Conservation (phyloP, 805 yeast genomes). For the Candida alai region DNA sequence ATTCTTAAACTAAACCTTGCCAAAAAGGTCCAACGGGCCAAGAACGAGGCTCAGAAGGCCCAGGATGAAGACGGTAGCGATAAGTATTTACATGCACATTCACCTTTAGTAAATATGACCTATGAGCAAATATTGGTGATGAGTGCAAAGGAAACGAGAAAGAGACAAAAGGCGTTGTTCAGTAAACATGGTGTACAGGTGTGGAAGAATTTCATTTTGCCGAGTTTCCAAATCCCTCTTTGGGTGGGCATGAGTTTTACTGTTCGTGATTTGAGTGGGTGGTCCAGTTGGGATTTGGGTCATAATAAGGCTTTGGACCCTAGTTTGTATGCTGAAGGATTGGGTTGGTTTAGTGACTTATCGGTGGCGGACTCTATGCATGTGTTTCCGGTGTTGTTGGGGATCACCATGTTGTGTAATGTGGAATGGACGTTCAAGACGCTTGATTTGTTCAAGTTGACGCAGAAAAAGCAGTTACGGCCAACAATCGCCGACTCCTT, state of each 20-base stretch:
- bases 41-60: constrained; percentile 16
- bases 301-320: constrained; percentile 48
- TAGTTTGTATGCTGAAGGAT: constrained; percentile 48
- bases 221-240: constrained; percentile 79
- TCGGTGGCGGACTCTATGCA: constrained; percentile 58
- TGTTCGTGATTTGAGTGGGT: constrained; percentile 72
- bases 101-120: constrained; percentile 44
- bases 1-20: constrained; percentile 58
- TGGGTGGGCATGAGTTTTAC: constrained; percentile 80
- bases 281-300: constrained; percentile 43
- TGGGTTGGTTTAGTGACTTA: constrained; percentile 61
- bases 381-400: constrained; percentile 66
- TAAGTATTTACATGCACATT: constrained; percentile 11
- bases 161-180: constrained; percentile 70
- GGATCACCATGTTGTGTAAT: constrained; percentile 67
- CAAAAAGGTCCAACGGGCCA: constrained; percentile 40
- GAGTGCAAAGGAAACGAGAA: constrained; percentile 73
- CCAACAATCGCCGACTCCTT: constrained; percentile 62
- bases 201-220: constrained; percentile 76
- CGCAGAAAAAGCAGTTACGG: constrained; percentile 41
- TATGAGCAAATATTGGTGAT: constrained; percentile 76
- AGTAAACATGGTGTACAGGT: constrained; percentile 63
- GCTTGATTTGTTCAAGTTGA: constrained; percentile 46
- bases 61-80: constrained; percentile 4
- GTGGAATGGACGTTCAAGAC: constrained; percentile 78